phyloP scores from a whole-genome alignment of 1,284 basidiomycete genomes.

The Boletellus dicymbophilus region DNA sequence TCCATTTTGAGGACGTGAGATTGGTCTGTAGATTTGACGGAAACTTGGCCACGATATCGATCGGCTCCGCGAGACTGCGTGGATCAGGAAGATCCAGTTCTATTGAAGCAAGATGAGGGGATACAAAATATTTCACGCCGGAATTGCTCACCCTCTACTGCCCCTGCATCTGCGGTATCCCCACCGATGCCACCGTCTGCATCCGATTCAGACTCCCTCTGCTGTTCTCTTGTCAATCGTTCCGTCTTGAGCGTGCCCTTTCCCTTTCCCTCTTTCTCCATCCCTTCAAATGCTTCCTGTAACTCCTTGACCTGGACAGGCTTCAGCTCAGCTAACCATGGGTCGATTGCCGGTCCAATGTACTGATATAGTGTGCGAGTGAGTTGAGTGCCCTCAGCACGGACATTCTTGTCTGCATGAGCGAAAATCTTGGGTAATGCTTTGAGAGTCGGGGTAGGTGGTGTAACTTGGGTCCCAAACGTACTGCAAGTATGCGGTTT shows the following conservation, averaged over 20 bases:
- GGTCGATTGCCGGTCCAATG: constrained; percentile 86
- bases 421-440: constrained; percentile 91
- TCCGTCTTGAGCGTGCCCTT: constrained; percentile 81
- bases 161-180: constrained; percentile 38
- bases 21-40: constrained; percentile 74
- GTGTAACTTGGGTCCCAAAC: constrained; percentile 82
- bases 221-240: constrained; percentile 78
- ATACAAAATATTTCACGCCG: constrained; percentile 12
- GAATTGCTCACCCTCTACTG: constrained; percentile 25
- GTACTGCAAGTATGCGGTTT: constrained; percentile 48
- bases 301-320: constrained; percentile 98
- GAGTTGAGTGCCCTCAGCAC: constrained; percentile 87
- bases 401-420: constrained; percentile 95
- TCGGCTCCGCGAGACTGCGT: constrained; percentile 81
- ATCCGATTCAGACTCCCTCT: constrained; percentile 69
- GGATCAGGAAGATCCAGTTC: constrained; percentile 71
- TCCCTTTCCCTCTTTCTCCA: constrained; percentile 84
- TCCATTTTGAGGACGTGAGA: constrained; percentile 95
- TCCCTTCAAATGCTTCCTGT: constrained; percentile 84
- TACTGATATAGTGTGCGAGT: constrained; percentile 84
- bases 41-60: constrained; percentile 77
- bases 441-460: constrained; percentile 83
- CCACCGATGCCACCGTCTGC: constrained; percentile 42
- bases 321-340: constrained; percentile 91
- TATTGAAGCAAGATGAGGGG: constrained; percentile 21